phyloP scores from a whole-genome alignment of 83 land plant species.

The Diphasiastrum complanatum region DNA sequence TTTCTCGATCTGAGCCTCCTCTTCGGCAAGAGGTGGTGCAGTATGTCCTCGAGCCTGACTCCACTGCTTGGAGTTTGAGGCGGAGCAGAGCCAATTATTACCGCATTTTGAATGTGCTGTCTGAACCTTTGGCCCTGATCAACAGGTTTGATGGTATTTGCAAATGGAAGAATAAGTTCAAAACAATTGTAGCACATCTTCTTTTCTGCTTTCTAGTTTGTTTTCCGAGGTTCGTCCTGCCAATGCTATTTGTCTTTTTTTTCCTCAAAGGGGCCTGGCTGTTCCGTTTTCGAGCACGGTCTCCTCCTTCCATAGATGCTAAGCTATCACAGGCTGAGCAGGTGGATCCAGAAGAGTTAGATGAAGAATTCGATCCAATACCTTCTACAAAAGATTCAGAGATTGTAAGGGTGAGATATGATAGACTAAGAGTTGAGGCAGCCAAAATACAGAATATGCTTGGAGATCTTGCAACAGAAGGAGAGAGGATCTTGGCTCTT shows the following conservation, averaged over 20 bases:
- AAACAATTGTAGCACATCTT: too few species aligned
- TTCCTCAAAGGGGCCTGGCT: slow-evolving; percentile 61
- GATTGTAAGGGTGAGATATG: slow-evolving; percentile 46
- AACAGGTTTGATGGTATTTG: too few species aligned
- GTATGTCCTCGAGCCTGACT: too few species aligned
- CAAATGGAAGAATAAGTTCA: too few species aligned
- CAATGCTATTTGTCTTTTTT: slow-evolving; percentile 48
- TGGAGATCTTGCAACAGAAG: slow-evolving; percentile 75
- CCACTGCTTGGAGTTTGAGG: too few species aligned
- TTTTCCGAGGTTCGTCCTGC: slow-evolving; percentile 49
- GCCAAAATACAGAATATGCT: slow-evolving; percentile 60
- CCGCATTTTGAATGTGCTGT: too few species aligned
- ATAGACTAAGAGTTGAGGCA: slow-evolving; percentile 47
- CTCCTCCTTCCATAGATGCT: slow-evolving; percentile 54
- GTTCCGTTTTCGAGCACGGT: slow-evolving; percentile 51
- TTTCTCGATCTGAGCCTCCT: too few species aligned
- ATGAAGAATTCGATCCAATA: slow-evolving; percentile 65
- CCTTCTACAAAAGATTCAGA: slow-evolving; percentile 45
- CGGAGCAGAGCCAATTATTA: too few species aligned
- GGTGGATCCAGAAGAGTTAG: slow-evolving; percentile 58
- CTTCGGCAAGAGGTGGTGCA: too few species aligned
- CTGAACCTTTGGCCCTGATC: too few species aligned
- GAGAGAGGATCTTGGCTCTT: slow-evolving; percentile 61
- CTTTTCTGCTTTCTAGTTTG: neutral
- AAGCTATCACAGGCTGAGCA: slow-evolving; percentile 51